Conservation (phyloP, 2,329 filamentous ascomycete genomes). For the Geosmithia putterillii region DNA sequence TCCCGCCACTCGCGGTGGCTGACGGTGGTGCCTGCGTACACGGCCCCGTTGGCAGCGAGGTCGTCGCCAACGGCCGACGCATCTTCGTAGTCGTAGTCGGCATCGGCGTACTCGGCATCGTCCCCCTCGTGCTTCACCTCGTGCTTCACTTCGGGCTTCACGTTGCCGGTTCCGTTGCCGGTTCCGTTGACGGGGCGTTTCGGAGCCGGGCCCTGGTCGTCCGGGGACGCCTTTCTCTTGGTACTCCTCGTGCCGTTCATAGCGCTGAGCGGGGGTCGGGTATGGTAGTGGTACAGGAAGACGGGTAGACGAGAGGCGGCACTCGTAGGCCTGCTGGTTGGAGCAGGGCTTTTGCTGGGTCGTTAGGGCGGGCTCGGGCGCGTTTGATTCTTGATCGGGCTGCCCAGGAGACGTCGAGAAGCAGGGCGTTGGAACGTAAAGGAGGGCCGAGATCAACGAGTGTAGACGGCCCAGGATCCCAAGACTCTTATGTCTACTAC, state of each 20-base stretch:
- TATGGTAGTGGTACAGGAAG: not conserved
- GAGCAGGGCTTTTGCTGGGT: too few species aligned
- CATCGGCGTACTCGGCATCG: slow-evolving; percentile 20
- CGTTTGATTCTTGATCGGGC: too few species aligned
- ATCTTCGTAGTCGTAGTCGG: slow-evolving; percentile 23
- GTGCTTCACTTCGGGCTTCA: too few species aligned
- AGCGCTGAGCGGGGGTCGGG: not conserved
- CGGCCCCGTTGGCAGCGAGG: slow-evolving; percentile 16
- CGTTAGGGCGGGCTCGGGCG: too few species aligned
- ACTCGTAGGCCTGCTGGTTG: too few species aligned
- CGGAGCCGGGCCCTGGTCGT: slow-evolving; percentile 19
- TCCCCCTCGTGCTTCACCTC: slow-evolving; percentile 20
- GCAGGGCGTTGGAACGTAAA: too few species aligned
- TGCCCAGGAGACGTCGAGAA: too few species aligned
- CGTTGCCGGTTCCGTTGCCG: too few species aligned
- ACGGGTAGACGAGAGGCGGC: too few species aligned
- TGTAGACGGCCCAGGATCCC: too few species aligned
- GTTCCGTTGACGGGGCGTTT: slow-evolving; percentile 30
- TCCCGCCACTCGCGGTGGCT: slow-evolving; percentile 70
- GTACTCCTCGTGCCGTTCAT: slow-evolving; percentile 35
- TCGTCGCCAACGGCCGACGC: slow-evolving; percentile 29
- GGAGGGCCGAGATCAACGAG: too few species aligned
- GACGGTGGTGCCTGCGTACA: slow-evolving; percentile 23
- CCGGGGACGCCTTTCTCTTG: slow-evolving; percentile 39
- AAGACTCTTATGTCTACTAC: too few species aligned